Conservation (phyloP, 1,139 yeast species). For the Saccharomyces pastorianus region DNA sequence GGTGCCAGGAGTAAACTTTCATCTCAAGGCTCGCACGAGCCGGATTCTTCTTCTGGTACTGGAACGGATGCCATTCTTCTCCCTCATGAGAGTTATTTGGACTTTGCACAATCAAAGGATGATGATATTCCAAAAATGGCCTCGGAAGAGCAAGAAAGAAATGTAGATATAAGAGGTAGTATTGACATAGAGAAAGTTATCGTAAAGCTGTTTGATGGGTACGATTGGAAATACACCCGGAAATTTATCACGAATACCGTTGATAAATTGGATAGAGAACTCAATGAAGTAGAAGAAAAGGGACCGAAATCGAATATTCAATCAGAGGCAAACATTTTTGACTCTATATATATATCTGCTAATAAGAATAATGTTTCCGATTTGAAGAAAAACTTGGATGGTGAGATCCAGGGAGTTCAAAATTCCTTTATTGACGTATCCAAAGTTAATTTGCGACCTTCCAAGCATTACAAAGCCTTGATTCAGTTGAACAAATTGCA, state of each 20-base stretch:
- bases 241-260: slow-evolving; percentile 57
- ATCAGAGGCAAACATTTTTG: slow-evolving; percentile 19
- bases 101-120: neutral
- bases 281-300: slow-evolving; percentile 17
- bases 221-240: slow-evolving; percentile 82
- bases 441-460: slow-evolving; percentile 54
- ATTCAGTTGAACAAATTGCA: slow-evolving; percentile 50
- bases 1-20: neutral
- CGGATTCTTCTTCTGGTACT: slow-evolving; percentile 7
- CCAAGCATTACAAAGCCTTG: slow-evolving; percentile 53
- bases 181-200: slow-evolving; percentile 33
- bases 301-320: slow-evolving; percentile 11
- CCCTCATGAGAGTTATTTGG: neutral
- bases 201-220: slow-evolving; percentile 76
- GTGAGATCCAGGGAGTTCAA: slow-evolving; percentile 21
- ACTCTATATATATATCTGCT: slow-evolving; percentile 25
- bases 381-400: slow-evolving; percentile 16
- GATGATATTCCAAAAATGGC: neutral
- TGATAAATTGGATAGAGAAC: slow-evolving; percentile 15
- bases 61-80: neutral
- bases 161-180: slow-evolving; percentile 7
- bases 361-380: slow-evolving; percentile 14
- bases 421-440: slow-evolving; percentile 23
- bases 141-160: neutral
- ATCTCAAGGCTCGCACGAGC: neutral